phyloP scores from a whole-genome alignment of 1,284 basidiomycete species.

The Lentinula novae-zelandiae region DNA sequence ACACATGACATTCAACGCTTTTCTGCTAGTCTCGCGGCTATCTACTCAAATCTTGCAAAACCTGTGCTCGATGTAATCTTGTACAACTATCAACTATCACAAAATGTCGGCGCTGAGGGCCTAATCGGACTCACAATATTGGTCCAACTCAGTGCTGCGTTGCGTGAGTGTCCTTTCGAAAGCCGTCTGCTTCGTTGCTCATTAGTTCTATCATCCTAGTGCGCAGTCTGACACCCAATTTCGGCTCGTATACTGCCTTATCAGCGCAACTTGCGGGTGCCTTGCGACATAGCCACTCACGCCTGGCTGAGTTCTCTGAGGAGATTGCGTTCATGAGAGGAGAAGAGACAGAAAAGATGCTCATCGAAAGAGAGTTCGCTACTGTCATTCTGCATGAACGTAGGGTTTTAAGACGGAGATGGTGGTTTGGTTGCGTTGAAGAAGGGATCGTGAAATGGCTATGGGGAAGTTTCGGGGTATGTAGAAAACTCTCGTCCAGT shows the following conservation, averaged over 20 bases:
- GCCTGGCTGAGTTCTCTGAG: constrained; percentile 91
- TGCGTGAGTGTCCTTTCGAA: constrained; percentile 50
- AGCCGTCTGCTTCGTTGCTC: background rate
- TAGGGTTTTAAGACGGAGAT: constrained; percentile 74
- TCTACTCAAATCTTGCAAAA: constrained; percentile 93
- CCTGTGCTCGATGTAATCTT: constrained; percentile 91
- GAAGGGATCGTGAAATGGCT: constrained; percentile 98
- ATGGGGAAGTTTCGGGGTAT: constrained; percentile 91
- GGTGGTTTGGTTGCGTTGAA: constrained; percentile 91
- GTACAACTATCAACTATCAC: constrained; percentile 95
- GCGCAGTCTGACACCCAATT: constrained; percentile 86
- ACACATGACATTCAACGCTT: constrained; percentile 96
- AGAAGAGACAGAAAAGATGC: constrained; percentile 88
- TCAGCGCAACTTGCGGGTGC: constrained; percentile 87
- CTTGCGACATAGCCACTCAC: constrained; percentile 89
- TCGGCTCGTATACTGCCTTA: constrained; percentile 85
- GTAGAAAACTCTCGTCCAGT: constrained; percentile 19
- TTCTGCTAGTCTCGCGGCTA: constrained; percentile 87
- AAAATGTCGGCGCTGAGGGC: constrained; percentile 94
- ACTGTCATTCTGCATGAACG: constrained; percentile 88
- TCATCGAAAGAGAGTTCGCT: constrained; percentile 90
- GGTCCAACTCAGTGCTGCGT: constrained; percentile 77
- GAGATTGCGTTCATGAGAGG: constrained; percentile 94
- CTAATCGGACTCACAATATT: constrained; percentile 81
- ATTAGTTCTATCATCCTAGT: constrained; percentile 41